Conservation (phyloP, 306 rosid genomes). For the Glycyrrhiza uralensis region DNA sequence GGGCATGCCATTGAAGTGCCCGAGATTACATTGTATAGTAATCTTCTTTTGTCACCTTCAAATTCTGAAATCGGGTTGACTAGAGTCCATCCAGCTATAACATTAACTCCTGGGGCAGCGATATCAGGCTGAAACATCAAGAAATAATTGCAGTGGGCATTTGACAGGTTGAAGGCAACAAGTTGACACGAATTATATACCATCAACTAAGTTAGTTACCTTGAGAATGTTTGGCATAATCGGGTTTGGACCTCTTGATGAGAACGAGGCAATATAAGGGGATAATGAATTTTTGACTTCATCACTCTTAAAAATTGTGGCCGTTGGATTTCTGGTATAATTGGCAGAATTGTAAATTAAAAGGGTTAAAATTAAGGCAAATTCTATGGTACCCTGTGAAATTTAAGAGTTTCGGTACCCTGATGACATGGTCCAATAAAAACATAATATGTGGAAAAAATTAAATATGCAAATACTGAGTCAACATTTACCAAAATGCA, state of each 20-base stretch:
- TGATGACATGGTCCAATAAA: too few relatives aligned
- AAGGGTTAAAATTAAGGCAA: too few relatives aligned
- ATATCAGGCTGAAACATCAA: slow-evolving; percentile 42
- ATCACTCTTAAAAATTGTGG: slow-evolving; percentile 38
- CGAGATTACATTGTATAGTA: not conserved
- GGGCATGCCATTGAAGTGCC: slow-evolving; percentile 67
- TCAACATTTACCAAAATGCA: too few relatives aligned
- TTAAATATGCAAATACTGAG: too few relatives aligned
- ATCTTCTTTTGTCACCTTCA: slow-evolving; percentile 21
- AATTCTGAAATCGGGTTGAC: not conserved
- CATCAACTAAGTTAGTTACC: slow-evolving; percentile 1
- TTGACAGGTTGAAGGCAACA: not conserved
- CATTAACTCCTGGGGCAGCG: slow-evolving; percentile 38
- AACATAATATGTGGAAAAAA: too few relatives aligned
- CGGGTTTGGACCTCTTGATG: slow-evolving; percentile 66
- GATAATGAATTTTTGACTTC: slow-evolving; percentile 24
- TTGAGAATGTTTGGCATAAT: slow-evolving; percentile 41
- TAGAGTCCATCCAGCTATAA: slow-evolving; percentile 47
- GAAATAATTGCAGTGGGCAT: not conserved
- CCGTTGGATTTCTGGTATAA: slow-evolving; percentile 31
- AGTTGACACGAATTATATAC: not conserved
- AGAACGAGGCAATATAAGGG: slow-evolving; percentile 33
- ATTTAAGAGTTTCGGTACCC: too few relatives aligned
- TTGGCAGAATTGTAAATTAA: too few relatives aligned
- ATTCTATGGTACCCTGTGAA: too few relatives aligned